phyloP scores from a whole-genome alignment of 768 basidiomycete species.

The Pulveroboletus sp. region DNA sequence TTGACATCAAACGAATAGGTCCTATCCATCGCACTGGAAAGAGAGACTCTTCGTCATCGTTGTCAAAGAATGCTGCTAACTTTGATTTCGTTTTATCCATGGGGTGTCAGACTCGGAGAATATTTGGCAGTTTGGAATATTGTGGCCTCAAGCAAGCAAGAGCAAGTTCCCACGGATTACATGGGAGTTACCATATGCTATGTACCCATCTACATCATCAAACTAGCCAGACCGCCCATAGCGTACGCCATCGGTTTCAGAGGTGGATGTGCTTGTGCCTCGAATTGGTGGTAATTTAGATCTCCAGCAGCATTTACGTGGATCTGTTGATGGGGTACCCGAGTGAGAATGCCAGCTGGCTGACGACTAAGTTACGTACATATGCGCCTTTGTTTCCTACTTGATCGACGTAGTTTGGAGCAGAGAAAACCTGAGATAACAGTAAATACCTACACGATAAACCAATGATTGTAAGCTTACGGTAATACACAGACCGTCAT shows the following conservation, averaged over 20 bases:
- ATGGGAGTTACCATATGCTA: too few relatives aligned
- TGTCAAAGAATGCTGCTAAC: constrained; percentile 79
- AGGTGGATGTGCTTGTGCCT: constrained; percentile 82
- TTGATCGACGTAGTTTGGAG: constrained; percentile 94
- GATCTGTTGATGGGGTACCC: constrained; percentile 44
- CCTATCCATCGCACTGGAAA: constrained; percentile 90
- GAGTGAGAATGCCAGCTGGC: too few relatives aligned
- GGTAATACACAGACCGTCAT: constrained; percentile 91
- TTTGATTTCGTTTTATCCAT: constrained; percentile 41
- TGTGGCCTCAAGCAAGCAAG: constrained; percentile 1
- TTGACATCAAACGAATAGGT: constrained; percentile 49
- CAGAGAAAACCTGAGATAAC: constrained; percentile 71
- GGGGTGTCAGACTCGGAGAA: constrained; percentile 5
- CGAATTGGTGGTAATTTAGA: constrained; percentile 74
- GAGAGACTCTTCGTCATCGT: constrained; percentile 80
- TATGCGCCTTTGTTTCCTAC: constrained; percentile 90
- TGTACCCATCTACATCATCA: constrained; percentile 70
- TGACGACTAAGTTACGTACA: constrained; percentile 48
- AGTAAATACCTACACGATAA: constrained; percentile 10
- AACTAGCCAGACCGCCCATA: constrained; percentile 56
- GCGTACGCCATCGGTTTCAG: constrained; percentile 93
- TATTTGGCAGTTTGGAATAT: not conserved
- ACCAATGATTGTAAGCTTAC: constrained; percentile 37
- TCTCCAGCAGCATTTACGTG: constrained; percentile 77
- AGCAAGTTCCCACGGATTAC: constrained; percentile 25